Evolutionary conservation across 208 protist species (phyloP), one percentile per base, ranked within the genome.

Genomic region (Crithidia sp.): DNA sequence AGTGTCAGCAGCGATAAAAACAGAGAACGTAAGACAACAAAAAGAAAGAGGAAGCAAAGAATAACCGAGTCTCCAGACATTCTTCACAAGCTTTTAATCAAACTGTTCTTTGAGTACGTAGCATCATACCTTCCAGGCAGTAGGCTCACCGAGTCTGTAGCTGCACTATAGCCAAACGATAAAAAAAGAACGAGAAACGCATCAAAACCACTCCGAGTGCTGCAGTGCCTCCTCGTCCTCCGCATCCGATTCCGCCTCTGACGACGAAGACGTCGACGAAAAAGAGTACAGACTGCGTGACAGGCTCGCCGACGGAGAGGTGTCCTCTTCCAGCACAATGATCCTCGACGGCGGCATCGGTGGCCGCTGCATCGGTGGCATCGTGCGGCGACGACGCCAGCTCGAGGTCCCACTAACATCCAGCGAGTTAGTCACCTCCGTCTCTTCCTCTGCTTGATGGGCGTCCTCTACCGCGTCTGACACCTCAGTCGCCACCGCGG

Each of bases 211-310:
- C 44, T 54, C 47, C 12, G 58, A 53, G 41, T 55, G 56, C 52
- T 17, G 50, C 6, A 44, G 5, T 7, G 41, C 41, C 12, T 56
- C 61, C n/a, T 68, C 54, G n/a, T 57, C 57, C 9, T 49, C 61
- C 19, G 13, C 70, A 7, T 40, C 61, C 28, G 28, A 28, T 28
- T 28, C 28, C 28, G 28, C 28, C 28, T 28, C 28, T 28, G 28
- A 28, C 28, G 45, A 49, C 36, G 63, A 71, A 5, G 58, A 62
- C 12, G 66, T 59, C n/a, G 66, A 79, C 16, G 52, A 40, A 44
- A 79, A 65, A 2, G 74, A 79, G 47, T 79, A 39, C 28, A 79
- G 40, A n/a, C 67, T 73, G 28, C 58, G 58, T 39, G 74, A 78
- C 52, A 62, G 41, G 37, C 67, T 69, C 43, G 28, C 5, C 2